phyloP scores from a whole-genome alignment of 306 rosid genomes.

The Sicyos edulis region DNA sequence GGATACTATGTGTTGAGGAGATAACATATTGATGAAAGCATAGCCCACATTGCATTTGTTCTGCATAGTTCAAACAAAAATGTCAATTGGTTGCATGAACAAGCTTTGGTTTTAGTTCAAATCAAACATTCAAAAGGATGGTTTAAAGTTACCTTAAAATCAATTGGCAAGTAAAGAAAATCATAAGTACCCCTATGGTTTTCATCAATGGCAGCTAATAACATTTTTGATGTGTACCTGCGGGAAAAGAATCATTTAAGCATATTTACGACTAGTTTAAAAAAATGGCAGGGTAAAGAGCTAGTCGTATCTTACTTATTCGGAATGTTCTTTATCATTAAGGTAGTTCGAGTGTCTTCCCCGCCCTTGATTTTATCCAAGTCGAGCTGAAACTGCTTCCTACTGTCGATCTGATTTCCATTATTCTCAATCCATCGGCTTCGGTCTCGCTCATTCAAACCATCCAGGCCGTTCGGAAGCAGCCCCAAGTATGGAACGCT shows the following conservation, averaged over 20 bases:
- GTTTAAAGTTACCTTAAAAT: conserved; percentile 56
- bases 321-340: conserved; percentile 93
- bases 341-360: conserved; percentile 82
- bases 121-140: conserved; percentile 23
- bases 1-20: conserved; percentile 71
- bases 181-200: conserved; percentile 73
- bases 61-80: conserved; percentile 31
- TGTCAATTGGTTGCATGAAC: not conserved
- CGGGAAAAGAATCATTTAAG: not conserved
- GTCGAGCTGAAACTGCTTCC: conserved; percentile 83
- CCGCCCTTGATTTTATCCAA: conserved; percentile 66
- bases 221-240: conserved; percentile 89
- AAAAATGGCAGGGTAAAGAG: not conserved
- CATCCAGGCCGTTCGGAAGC: conserved; percentile 39
- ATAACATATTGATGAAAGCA: conserved; percentile 93
- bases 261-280: not conserved
- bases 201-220: conserved; percentile 89
- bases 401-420: conserved; percentile 57
- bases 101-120: conserved; percentile 10
- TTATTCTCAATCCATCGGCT: conserved; percentile 60
- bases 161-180: conserved; percentile 85
- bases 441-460: conserved; percentile 50
- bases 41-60: conserved; percentile 97
- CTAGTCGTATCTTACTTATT: conserved; percentile 55
- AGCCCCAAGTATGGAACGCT: conserved; percentile 53